Evolutionary conservation across 129 eudicot genomes (phyloP).

Genomic region (Tanacetum coccineum): DNA sequence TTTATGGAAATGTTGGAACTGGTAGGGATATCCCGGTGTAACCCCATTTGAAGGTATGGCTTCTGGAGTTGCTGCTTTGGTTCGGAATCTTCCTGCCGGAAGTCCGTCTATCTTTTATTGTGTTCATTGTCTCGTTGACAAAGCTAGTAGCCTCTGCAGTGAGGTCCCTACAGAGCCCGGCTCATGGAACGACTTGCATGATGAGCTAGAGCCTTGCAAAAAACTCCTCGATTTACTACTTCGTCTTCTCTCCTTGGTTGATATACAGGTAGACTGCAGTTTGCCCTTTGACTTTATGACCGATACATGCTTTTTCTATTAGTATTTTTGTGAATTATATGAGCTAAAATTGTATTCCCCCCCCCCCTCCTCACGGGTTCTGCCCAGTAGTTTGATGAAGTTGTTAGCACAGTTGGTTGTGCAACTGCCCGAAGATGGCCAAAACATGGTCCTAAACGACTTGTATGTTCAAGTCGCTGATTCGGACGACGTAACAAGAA

Average conservation of each 20-base stretch:
- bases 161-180: slow-evolving; percentile 37
- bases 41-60: slow-evolving; percentile 99
- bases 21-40: slow-evolving; percentile 75
- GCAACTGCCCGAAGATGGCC: slow-evolving; percentile 63
- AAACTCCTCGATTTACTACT: slow-evolving; percentile 57
- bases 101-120: slow-evolving; percentile 77
- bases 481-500: slow-evolving; percentile 90
- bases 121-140: slow-evolving; percentile 66
- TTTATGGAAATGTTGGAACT: background rate
- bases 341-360: too few relatives aligned
- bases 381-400: slow-evolving; percentile 92
- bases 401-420: slow-evolving; percentile 60
- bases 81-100: slow-evolving; percentile 97
- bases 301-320: background rate
- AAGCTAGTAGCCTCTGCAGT: slow-evolving; percentile 56
- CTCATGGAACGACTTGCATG: slow-evolving; percentile 60
- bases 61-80: slow-evolving; percentile 90
- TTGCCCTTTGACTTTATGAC: background rate
- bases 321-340: background rate
- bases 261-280: slow-evolving; percentile 54
- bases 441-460: slow-evolving; percentile 66
- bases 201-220: slow-evolving; percentile 73
- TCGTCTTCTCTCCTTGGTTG: slow-evolving; percentile 40
- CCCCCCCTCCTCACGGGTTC: too few relatives aligned
- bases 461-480: slow-evolving; percentile 83